Base-by-base conservation (phyloP, 805 yeast species). In the Yarrowia sp. region DNA sequence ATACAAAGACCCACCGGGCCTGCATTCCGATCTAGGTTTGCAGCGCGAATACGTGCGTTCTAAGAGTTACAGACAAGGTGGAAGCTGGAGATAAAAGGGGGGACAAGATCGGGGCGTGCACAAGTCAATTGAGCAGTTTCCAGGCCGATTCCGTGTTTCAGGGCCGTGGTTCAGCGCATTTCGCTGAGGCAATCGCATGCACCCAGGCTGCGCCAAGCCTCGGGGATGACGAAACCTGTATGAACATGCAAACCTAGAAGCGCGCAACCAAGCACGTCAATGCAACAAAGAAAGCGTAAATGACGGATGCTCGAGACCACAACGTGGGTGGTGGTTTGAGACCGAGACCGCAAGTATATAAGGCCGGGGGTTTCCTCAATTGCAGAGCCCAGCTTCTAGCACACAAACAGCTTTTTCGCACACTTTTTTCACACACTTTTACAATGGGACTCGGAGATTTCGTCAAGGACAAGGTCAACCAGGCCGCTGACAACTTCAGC, bases 371-470 rank as follows among this genome's bases (percentile, higher is more conserved):
- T 10, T 10, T 17, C 20, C 52, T 30, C 38, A 47, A 30, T 30
- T 30, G 30, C 30, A 5, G 52, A 4, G 5, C 38, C 15, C 49
- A n/a, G 20, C 15, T 43, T 44, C n/a, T 20, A 12, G 49, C 49
- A 44, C 49, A 44, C 15, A 19, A 5, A 44, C 49, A 17, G 30
- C 52, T 24, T 36, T 24, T 9, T 30, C 52, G 14, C 36, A 47
- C 36, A 47, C 52, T 15, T 7, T 13, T 15, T 9, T n/a, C 44
- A 40, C 34, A 24, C 50, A 46, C 50, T 34, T 1, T 14, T 33
- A 61, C 55, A 61, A 61, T 61, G 66, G 66, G 66, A 10, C 36
- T 61, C 55, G 66, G 66, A 61, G 66, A 61, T 61, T 61, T 61
- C 66, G 55, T 61, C 17, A 61, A 61, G 38, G 66, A 61, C 44